phyloP scores from a whole-genome alignment of 106 monocot genomes.

The Phalaenopsis aphrodite region DNA sequence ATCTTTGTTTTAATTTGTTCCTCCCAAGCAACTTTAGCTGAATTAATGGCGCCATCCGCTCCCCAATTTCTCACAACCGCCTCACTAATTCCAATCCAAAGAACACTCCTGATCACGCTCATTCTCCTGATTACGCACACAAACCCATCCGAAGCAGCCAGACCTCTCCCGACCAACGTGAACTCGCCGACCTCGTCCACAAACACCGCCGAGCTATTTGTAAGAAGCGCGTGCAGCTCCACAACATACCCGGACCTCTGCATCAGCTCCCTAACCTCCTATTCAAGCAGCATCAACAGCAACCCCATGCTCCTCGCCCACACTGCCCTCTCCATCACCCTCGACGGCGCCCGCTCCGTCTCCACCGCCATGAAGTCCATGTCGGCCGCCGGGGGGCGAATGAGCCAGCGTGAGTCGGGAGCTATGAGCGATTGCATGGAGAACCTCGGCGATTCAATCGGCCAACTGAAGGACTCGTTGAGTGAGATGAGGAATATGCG shows the following conservation, averaged over 20 bases:
- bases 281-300: neutral
- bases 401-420: neutral
- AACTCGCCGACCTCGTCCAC: too few species aligned
- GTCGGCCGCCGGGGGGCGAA: neutral
- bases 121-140: too few species aligned
- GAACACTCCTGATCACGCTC: too few species aligned
- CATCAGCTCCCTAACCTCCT: conserved; percentile 13
- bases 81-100: too few species aligned
- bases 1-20: too few species aligned
- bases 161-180: too few species aligned
- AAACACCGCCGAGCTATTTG: conserved; percentile 1
- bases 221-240: conserved; percentile 5
- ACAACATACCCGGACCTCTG: conserved; percentile 19
- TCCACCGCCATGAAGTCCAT: neutral
- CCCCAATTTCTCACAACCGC: too few species aligned
- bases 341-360: conserved; percentile 4
- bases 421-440: conserved; percentile 3
- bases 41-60: too few species aligned
- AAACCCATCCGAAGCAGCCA: too few species aligned
- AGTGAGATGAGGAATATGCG: neutral
- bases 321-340: conserved; percentile 16
- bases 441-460: neutral
- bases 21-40: too few species aligned
- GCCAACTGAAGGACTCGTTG: neutral
- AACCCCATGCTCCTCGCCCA: conserved; percentile 11